Conservation (phyloP, 163 green algal genomes). For the Chlamydomonas reinhardtii region DNA sequence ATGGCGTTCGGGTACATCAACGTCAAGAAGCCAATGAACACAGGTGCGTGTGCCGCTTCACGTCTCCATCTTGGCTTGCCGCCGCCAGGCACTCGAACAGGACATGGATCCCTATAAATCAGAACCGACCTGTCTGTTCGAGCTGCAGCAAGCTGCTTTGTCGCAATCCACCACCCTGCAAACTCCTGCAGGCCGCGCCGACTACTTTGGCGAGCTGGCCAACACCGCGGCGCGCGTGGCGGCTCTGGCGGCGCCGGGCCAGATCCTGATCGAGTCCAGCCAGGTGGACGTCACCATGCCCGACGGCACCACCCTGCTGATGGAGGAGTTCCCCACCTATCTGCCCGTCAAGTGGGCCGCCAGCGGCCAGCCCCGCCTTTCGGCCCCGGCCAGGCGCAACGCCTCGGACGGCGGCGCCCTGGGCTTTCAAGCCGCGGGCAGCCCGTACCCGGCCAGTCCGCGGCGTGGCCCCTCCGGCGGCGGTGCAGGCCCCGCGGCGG, state of each 20-base stretch:
- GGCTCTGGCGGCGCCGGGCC: constrained; percentile 76
- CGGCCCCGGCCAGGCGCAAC: background rate
- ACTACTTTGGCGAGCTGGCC: constrained; percentile 88
- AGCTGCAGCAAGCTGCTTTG: too few relatives aligned
- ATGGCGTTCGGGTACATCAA: constrained; percentile 77
- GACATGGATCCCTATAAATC: too few relatives aligned
- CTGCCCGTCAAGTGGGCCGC: constrained; percentile 39
- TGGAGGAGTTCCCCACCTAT: constrained; percentile 16
- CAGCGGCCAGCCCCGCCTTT: background rate
- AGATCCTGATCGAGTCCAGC: constrained; percentile 78
- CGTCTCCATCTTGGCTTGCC: too few relatives aligned
- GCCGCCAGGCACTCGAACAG: too few relatives aligned
- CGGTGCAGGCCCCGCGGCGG: background rate
- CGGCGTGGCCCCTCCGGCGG: too few relatives aligned
- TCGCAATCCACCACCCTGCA: background rate
- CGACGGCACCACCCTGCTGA: constrained; percentile 37
- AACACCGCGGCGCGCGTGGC: constrained; percentile 86
- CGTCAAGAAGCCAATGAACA: constrained; percentile 86
- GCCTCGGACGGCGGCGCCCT: background rate
- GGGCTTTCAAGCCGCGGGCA: too few relatives aligned
- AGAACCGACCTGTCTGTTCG: too few relatives aligned
- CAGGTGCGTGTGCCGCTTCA: constrained; percentile 59
- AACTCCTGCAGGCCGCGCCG: constrained; percentile 71
- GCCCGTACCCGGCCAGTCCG: background rate
- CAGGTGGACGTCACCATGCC: constrained; percentile 25